phyloP scores from a whole-genome alignment of 176 grass and related monocot species.

The Aegilops speltoides region DNA sequence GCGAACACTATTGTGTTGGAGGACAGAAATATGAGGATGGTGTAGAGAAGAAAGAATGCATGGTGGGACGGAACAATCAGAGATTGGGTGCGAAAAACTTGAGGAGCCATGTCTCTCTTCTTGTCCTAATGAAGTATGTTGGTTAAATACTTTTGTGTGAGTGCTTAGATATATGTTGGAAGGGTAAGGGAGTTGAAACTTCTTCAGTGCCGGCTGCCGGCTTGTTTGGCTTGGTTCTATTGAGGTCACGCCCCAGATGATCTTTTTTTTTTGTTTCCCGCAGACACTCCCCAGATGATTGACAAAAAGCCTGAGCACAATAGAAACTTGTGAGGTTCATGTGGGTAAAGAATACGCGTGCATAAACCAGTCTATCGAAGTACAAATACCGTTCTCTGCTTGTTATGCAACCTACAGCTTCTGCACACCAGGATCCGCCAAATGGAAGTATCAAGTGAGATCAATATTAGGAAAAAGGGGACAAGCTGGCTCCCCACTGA shows the following conservation, averaged over 20 bases:
- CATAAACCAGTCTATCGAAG: background rate
- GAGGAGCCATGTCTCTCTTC: background rate
- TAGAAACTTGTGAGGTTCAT: background rate
- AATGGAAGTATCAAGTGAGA: background rate
- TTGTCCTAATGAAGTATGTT: background rate
- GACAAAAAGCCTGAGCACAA: background rate
- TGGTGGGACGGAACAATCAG: background rate
- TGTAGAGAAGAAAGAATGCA: background rate
- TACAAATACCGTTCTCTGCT: no score
- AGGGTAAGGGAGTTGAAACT: background rate
- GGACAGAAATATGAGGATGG: conserved; percentile 12
- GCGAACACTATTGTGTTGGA: background rate
- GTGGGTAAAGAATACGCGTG: background rate
- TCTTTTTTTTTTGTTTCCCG: no score
- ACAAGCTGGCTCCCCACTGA: background rate
- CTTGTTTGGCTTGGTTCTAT: no score
- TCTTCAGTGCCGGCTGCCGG: background rate
- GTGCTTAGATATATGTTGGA: background rate
- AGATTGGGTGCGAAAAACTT: background rate
- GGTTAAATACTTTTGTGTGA: background rate
- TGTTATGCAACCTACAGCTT: background rate
- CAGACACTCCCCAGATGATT: background rate
- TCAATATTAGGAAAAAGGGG: background rate
- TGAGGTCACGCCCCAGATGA: no score
- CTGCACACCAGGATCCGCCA: background rate